These are phyloP conservation scores for Trypanosoma congolense DNA, from an alignment of 208 protist genomes.

Conservation along the genomic window DNA sequence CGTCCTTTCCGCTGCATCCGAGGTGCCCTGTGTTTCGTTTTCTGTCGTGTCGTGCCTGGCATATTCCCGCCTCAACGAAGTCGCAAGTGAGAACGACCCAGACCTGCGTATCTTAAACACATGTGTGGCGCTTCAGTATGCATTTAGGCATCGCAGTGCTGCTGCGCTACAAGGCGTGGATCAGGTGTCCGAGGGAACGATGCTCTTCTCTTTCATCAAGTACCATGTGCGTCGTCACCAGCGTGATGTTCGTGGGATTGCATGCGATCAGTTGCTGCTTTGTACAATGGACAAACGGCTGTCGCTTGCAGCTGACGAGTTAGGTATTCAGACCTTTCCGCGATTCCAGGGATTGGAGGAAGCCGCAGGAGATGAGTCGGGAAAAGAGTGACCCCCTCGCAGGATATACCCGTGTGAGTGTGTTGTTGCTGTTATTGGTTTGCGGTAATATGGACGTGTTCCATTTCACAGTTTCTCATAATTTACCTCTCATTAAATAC, in stretches of 20 bases:
- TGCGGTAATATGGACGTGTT: too few species aligned
- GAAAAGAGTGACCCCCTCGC: constrained; percentile 8
- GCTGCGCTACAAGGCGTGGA: constrained; percentile 25
- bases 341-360: constrained; percentile 10
- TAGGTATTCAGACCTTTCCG: constrained; percentile 69
- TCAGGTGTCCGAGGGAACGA: constrained; percentile 46
- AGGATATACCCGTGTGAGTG: too few species aligned
- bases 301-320: constrained; percentile 43
- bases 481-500: too few species aligned
- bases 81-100: constrained; percentile 44
- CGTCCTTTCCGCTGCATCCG: constrained; percentile 45
- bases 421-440: too few species aligned
- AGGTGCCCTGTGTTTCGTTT: constrained; percentile 53
- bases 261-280: constrained; percentile 43
- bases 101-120: constrained; percentile 80
- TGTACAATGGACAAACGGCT: constrained; percentile 76
- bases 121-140: constrained; percentile 62
- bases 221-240: constrained; percentile 78
- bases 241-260: constrained; percentile 62
- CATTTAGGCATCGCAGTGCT: constrained; percentile 31
- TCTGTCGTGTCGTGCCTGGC: constrained; percentile 57
- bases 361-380: constrained; percentile 4
- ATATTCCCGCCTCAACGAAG: constrained; percentile 35
- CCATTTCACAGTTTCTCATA: too few species aligned
- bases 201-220: constrained; percentile 77